A percentile compares a stretch with the other conserved stretches of the same genome.
Conservation (phyloP, 83 land plant species). For the Thuja plicata region DNA sequence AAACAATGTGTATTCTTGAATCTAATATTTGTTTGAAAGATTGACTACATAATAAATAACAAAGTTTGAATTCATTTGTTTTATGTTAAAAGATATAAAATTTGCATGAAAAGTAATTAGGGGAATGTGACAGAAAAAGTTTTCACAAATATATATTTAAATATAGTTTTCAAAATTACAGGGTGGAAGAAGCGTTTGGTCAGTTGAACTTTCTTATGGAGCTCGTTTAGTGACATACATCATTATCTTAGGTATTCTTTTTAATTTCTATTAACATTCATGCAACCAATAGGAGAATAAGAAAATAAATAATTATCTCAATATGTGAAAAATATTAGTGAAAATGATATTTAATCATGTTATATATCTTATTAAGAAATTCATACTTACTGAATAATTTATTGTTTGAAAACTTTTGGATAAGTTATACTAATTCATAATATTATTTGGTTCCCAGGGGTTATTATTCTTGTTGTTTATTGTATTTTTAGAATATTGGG, state of each 20-base stretch:
- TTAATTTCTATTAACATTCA: neutral
- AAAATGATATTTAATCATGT: too few species aligned
- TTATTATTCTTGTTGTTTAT: slow-evolving; percentile 16
- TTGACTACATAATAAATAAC: too few species aligned
- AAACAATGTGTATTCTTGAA: neutral
- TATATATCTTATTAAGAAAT: neutral
- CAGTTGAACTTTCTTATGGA: slow-evolving; percentile 37
- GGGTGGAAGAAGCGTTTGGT: slow-evolving; percentile 24
- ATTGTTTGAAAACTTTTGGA: neutral
- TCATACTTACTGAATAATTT: neutral
- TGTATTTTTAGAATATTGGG: slow-evolving; percentile 30
- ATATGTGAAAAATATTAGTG: too few species aligned
- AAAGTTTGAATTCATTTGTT: too few species aligned
- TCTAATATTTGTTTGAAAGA: neutral
- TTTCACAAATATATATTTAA: neutral
- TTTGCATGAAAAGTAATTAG: too few species aligned
- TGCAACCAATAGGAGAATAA: too few species aligned
- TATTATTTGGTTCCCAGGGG: slow-evolving; percentile 18
- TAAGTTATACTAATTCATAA: neutral
- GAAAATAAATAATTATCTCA: neutral
- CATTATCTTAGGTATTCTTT: slow-evolving; percentile 34
- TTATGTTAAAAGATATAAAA: too few species aligned
- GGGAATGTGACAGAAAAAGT: neutral
- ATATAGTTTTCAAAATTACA: slow-evolving; percentile 4
- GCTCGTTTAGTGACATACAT: slow-evolving; percentile 42